A percentile compares a stretch with the other conserved stretches of the same genome.
These are phyloP conservation scores for Porodaedalea pini DNA, from an alignment of 1,284 basidiomycete genomes.

Conservation along the genomic window DNA sequence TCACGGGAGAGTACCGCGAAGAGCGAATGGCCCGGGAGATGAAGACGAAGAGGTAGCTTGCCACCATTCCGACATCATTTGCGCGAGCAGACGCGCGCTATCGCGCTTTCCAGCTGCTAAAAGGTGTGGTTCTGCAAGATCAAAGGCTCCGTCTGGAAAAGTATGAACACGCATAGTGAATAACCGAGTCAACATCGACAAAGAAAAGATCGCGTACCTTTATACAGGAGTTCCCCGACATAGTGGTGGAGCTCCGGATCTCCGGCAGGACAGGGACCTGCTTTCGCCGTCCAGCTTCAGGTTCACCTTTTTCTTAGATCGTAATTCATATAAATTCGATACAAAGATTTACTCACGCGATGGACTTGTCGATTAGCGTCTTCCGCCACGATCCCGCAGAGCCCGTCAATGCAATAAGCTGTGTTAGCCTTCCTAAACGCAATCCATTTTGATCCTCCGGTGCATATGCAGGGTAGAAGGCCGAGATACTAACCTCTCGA, in stretches of 20 bases:
- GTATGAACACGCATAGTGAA: background rate
- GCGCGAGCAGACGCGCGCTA: slow-evolving; percentile 80
- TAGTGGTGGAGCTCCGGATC: slow-evolving; percentile 86
- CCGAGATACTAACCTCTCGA: slow-evolving; percentile 59
- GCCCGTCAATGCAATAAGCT: slow-evolving; percentile 77
- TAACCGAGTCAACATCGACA: background rate
- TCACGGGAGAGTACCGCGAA: slow-evolving; percentile 81
- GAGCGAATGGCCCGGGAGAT: slow-evolving; percentile 66
- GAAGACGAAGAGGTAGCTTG: slow-evolving; percentile 34
- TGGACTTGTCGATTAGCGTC: slow-evolving; percentile 71
- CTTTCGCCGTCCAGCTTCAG: slow-evolving; percentile 85
- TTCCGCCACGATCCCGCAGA: slow-evolving; percentile 76
- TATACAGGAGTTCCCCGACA: slow-evolving; percentile 81
- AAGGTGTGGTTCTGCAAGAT: slow-evolving; percentile 74
- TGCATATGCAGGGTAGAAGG: slow-evolving; percentile 1
- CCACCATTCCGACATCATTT: slow-evolving; percentile 82
- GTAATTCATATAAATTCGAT: slow-evolving; percentile 3
- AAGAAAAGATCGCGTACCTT: slow-evolving; percentile 64
- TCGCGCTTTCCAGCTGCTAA: slow-evolving; percentile 83
- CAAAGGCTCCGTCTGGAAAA: slow-evolving; percentile 65
- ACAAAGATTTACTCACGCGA: slow-evolving; percentile 54
- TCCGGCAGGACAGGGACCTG: slow-evolving; percentile 74
- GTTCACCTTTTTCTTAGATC: too few relatives aligned
- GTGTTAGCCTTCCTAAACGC: slow-evolving; percentile 65
- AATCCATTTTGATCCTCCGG: background rate